A percentile compares a stretch with the other conserved stretches of the same genome.
Evolutionary conservation across 1,284 basidiomycete genomes (phyloP).

Genomic region (Cryptococcus floricola): DNA sequence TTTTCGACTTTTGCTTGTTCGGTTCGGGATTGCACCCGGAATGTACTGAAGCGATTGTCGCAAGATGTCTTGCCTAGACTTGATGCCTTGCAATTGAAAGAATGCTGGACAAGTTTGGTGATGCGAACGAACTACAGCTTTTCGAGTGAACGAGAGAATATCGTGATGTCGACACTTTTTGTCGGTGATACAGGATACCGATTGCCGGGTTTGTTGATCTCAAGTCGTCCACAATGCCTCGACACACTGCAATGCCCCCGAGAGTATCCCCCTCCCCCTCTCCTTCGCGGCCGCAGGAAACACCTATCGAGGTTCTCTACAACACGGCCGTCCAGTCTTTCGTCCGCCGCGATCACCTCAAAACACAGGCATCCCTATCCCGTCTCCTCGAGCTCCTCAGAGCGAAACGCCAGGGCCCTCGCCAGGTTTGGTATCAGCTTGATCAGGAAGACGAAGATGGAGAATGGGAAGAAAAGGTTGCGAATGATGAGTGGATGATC

Average conservation of each 20-base stretch:
- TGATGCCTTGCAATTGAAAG: too few relatives aligned
- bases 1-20: not conserved
- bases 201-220: too few relatives aligned
- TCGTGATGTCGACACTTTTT: too few relatives aligned
- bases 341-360: slow-evolving; percentile 43
- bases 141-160: too few relatives aligned
- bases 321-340: slow-evolving; percentile 46
- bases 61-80: too few relatives aligned
- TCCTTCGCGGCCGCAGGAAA: slow-evolving; percentile 17
- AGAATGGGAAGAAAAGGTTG: not conserved
- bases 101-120: not conserved
- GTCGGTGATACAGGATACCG: too few relatives aligned
- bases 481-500: slow-evolving; percentile 33
- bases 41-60: too few relatives aligned
- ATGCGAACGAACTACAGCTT: not conserved
- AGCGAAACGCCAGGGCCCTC: slow-evolving; percentile 1
- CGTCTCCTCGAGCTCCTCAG: slow-evolving; percentile 23
- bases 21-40: not conserved
- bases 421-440: not conserved
- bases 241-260: not conserved
- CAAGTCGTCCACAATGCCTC: too few relatives aligned
- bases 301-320: slow-evolving; percentile 37
- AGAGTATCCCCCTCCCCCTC: slow-evolving; percentile 4
- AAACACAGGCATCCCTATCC: slow-evolving; percentile 33
- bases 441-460: not conserved